Evolutionary conservation across 176 grass and related monocot species (phyloP).

Genomic region (Cocos nucifera): DNA sequence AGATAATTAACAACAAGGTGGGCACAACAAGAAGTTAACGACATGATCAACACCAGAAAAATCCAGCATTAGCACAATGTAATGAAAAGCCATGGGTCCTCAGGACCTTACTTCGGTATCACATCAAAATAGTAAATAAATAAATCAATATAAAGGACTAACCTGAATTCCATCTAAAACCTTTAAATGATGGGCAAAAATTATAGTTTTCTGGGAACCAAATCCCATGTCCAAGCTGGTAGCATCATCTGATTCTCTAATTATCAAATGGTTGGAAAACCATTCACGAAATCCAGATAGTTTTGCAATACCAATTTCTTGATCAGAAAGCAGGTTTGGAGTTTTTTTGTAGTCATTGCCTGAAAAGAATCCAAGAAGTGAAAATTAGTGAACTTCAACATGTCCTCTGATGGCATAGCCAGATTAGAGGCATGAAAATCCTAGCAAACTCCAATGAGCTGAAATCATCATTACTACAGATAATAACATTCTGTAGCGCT

Average conservation of each 20-base stretch:
- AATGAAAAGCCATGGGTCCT: too few relatives aligned
- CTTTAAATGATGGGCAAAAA: slow-evolving; percentile 96
- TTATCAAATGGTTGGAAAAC: slow-evolving; percentile 73
- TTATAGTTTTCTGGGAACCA: slow-evolving; percentile 77
- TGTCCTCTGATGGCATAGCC: too few relatives aligned
- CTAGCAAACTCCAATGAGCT: too few relatives aligned
- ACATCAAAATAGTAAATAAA: not conserved
- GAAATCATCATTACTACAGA: too few relatives aligned
- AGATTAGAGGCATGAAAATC: too few relatives aligned
- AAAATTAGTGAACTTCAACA: not conserved
- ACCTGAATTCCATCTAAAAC: slow-evolving; percentile 98
- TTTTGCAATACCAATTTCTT: slow-evolving; percentile 94
- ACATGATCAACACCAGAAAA: too few relatives aligned
- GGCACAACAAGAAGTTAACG: too few relatives aligned
- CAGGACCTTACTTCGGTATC: too few relatives aligned
- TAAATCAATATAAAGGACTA: slow-evolving; percentile 14
- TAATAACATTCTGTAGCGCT: too few relatives aligned
- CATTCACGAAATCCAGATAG: slow-evolving; percentile 80
- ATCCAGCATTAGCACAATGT: too few relatives aligned
- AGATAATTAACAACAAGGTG: too few relatives aligned
- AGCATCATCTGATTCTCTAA: slow-evolving; percentile 28
- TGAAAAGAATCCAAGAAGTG: slow-evolving; percentile 15
- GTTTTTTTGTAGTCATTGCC: slow-evolving; percentile 48
- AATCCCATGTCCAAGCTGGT: slow-evolving; percentile 35
- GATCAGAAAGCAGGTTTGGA: slow-evolving; percentile 46